A percentile compares a stretch with the other conserved stretches of the same genome.
phyloP scores from a whole-genome alignment of 352 stramenopile genomes.

The Pelagophyceae sp. region DNA sequence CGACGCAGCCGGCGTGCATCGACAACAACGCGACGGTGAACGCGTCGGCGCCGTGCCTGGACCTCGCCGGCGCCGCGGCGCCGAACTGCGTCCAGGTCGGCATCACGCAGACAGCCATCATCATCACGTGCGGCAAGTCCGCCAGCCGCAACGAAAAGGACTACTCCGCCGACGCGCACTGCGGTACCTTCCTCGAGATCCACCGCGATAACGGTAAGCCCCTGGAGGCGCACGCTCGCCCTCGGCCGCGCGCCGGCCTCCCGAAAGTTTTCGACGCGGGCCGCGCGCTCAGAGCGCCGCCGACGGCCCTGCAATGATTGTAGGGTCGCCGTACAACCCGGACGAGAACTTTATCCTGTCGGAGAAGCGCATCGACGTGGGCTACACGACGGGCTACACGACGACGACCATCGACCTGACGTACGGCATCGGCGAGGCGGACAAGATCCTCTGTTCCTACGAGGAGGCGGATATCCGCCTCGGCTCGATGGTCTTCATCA shows the following conservation, averaged over 20 bases:
- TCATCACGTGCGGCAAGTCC: constrained; percentile 37
- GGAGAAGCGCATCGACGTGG: constrained; percentile 32
- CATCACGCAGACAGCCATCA: constrained; percentile 47
- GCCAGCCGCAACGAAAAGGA: background rate
- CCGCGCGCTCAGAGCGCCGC: too few relatives aligned
- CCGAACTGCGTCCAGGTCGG: constrained; percentile 44
- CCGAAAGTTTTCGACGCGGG: too few relatives aligned
- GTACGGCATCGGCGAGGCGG: constrained; percentile 40
- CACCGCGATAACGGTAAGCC: constrained; percentile 30
- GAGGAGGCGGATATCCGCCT: constrained; percentile 38
- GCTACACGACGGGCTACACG: constrained; percentile 36
- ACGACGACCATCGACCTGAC: constrained; percentile 44
- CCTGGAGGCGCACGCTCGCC: too few relatives aligned
- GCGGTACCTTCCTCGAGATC: constrained; percentile 52
- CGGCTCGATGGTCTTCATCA: constrained; percentile 47
- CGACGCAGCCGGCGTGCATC: constrained; percentile 39
- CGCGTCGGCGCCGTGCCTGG: constrained; percentile 36
- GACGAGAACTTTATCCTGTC: constrained; percentile 36
- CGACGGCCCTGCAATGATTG: too few relatives aligned
- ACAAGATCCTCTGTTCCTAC: constrained; percentile 46
- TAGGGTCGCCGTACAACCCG: constrained; percentile 32
- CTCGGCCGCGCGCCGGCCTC: too few relatives aligned
- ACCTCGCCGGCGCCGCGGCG: constrained; percentile 26
- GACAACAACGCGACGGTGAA: constrained; percentile 56
- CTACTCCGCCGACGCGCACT: constrained; percentile 43